Evolutionary conservation across 2,329 filamentous ascomycete genomes (phyloP).

Genomic region (Amylocarpus encephaloides): DNA sequence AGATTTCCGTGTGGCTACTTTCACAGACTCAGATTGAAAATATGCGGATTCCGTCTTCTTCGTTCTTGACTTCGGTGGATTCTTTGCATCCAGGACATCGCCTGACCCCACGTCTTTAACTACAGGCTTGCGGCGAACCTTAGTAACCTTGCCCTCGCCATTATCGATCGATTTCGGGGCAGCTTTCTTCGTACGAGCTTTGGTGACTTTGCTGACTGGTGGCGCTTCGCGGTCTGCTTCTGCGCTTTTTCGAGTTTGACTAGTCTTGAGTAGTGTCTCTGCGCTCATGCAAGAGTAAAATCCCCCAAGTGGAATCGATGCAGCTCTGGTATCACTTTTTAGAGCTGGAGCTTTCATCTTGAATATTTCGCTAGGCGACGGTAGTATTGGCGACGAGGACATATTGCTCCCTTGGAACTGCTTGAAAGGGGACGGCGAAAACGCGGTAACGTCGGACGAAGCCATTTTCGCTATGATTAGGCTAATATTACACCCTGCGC

Average conservation of each 20-base stretch:
- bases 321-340: constrained; percentile 34
- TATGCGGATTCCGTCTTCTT: constrained; percentile 21
- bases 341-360: constrained; percentile 32
- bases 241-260: background rate
- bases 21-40: constrained; percentile 6
- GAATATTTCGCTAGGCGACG: constrained; percentile 44
- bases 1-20: constrained; percentile 7
- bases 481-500: constrained; percentile 22
- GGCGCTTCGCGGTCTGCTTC: background rate
- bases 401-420: constrained; percentile 17
- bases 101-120: constrained; percentile 7
- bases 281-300: constrained; percentile 38
- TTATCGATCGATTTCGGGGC: background rate
- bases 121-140: constrained; percentile 20
- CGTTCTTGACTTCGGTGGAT: constrained; percentile 13
- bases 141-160: constrained; percentile 13
- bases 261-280: constrained; percentile 24
- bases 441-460: constrained; percentile 33
- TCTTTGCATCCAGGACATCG: constrained; percentile 17
- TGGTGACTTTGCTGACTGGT: constrained; percentile 3
- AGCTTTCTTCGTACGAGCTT: constrained; percentile 8
- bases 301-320: constrained; percentile 35
- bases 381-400: constrained; percentile 38
- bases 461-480: constrained; percentile 32
- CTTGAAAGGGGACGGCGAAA: constrained; percentile 24